These are phyloP conservation scores for Lactifluus subvellereus DNA, from an alignment of 768 basidiomycete species.

Conservation along the genomic window DNA sequence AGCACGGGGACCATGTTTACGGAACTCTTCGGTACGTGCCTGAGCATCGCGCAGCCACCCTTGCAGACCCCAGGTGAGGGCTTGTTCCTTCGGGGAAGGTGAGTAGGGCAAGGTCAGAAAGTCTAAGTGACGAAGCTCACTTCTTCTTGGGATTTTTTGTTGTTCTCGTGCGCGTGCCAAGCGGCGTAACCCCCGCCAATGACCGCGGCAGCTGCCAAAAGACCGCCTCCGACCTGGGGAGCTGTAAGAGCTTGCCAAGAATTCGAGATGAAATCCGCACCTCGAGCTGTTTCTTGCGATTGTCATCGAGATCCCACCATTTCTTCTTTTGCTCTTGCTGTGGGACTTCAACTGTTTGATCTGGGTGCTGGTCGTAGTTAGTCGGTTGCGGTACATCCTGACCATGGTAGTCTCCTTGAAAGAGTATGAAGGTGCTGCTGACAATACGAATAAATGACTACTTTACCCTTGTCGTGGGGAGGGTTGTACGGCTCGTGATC, in stretches of 20 bases:
- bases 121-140: constrained; percentile 31
- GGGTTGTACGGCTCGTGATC: constrained; percentile 12
- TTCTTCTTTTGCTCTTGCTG: constrained; percentile 47
- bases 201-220: constrained; percentile 48
- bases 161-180: constrained; percentile 46
- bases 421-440: not conserved
- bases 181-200: constrained; percentile 47
- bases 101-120: not conserved
- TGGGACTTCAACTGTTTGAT: constrained; percentile 31
- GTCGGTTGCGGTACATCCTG: constrained; percentile 21
- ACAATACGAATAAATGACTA: not conserved
- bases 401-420: constrained; percentile 6
- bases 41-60: constrained; percentile 57
- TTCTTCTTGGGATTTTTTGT: constrained; percentile 49
- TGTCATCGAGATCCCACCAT: constrained; percentile 51
- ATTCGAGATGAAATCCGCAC: constrained; percentile 30
- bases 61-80: constrained; percentile 42
- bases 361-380: constrained; percentile 27
- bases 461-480: constrained; percentile 23
- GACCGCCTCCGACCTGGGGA: constrained; percentile 56
- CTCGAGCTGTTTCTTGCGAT: constrained; percentile 54
- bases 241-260: not conserved
- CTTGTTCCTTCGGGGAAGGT: constrained; percentile 38
- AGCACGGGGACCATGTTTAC: constrained; percentile 36
- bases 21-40: constrained; percentile 45